Evolutionary conservation across 2,329 filamentous ascomycete species (phyloP).

Genomic region (Colletotrichum sp.): DNA sequence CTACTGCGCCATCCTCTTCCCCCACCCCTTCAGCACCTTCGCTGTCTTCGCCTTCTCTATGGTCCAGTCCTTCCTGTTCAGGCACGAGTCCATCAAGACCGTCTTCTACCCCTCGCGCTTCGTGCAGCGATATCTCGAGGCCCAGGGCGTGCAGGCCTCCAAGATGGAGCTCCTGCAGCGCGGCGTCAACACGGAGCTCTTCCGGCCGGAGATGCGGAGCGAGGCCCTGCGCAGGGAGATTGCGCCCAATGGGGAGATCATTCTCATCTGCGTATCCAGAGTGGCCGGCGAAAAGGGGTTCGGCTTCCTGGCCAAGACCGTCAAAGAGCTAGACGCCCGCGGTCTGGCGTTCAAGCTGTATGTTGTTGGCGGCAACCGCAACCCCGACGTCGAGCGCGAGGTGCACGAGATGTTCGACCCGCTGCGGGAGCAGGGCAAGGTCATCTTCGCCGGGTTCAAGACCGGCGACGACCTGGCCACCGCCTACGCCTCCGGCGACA

Average conservation of each 20-base stretch:
- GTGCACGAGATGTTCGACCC: constrained; percentile 64
- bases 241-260: constrained; percentile 66
- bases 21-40: constrained; percentile 62
- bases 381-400: constrained; percentile 64
- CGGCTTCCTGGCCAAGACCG: constrained; percentile 66
- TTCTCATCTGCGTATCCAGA: constrained; percentile 70
- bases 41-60: constrained; percentile 66
- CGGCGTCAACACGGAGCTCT: constrained; percentile 69
- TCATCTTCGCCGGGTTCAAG: constrained; percentile 71
- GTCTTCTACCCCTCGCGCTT: constrained; percentile 74
- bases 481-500: constrained; percentile 70
- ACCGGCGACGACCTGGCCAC: constrained; percentile 65
- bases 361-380: constrained; percentile 72
- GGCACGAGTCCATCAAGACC: constrained; percentile 64
- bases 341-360: constrained; percentile 67
- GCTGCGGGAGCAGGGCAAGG: constrained; percentile 52
- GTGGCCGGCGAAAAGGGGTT: constrained; percentile 76
- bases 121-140: constrained; percentile 65
- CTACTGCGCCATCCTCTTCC: constrained; percentile 74
- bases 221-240: constrained; percentile 57
- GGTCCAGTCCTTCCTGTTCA: constrained; percentile 72
- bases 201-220: constrained; percentile 59
- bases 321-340: constrained; percentile 56
- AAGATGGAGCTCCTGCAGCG: constrained; percentile 68
- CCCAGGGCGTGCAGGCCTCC: constrained; percentile 56